These are phyloP conservation scores for Aspergillus sp. DNA, from an alignment of 2,329 filamentous ascomycete species.

Conservation along the genomic window DNA sequence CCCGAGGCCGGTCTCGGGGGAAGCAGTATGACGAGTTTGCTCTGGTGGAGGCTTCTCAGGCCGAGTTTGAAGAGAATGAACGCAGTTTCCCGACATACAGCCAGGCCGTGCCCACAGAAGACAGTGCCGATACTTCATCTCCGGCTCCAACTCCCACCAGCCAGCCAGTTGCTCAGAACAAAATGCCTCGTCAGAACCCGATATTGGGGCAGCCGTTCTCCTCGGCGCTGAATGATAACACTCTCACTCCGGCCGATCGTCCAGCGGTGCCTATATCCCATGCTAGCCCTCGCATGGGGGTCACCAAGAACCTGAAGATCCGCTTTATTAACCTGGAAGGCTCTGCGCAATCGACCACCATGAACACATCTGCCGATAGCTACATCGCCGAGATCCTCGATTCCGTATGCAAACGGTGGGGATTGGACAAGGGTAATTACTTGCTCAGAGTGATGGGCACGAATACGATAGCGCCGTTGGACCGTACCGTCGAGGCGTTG, in stretches of 20 bases:
- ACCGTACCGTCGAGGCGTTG: slow-evolving; percentile 65
- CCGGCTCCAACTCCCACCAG: slow-evolving; percentile 21
- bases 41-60: slow-evolving; percentile 58
- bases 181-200: slow-evolving; percentile 37
- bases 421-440: slow-evolving; percentile 64
- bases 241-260: slow-evolving; percentile 47
- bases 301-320: slow-evolving; percentile 58
- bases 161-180: slow-evolving; percentile 23
- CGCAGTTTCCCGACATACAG: slow-evolving; percentile 55
- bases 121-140: slow-evolving; percentile 22
- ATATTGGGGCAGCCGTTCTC: slow-evolving; percentile 48
- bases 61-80: slow-evolving; percentile 59
- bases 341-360: slow-evolving; percentile 52
- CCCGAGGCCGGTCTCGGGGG: slow-evolving; percentile 58
- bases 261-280: slow-evolving; percentile 45
- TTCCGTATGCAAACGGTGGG: slow-evolving; percentile 60
- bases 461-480: slow-evolving; percentile 62
- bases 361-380: slow-evolving; percentile 62
- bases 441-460: slow-evolving; percentile 63
- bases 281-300: slow-evolving; percentile 56
- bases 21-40: slow-evolving; percentile 68
- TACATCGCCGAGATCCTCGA: slow-evolving; percentile 69
- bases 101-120: slow-evolving; percentile 29
- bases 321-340: slow-evolving; percentile 62
- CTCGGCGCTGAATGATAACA: slow-evolving; percentile 46